Conservation (phyloP, 768 basidiomycete genomes). For the Kwoniella mangroviensis region DNA sequence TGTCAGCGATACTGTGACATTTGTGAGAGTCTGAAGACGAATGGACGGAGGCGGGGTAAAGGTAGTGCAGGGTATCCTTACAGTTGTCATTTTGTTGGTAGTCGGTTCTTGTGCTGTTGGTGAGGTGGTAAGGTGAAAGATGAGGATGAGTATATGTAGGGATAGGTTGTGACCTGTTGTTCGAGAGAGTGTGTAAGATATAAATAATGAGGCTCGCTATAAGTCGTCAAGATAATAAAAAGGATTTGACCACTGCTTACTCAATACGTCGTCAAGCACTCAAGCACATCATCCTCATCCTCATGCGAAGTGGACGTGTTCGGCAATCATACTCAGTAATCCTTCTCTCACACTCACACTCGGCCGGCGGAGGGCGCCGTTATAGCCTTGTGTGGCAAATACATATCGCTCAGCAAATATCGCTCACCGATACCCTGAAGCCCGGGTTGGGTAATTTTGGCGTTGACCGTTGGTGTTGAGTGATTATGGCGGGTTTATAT, state of each 20-base stretch:
- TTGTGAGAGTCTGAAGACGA: too few species aligned
- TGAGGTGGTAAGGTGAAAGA: background rate
- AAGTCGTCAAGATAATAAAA: background rate
- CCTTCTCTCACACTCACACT: background rate
- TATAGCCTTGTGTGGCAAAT: background rate
- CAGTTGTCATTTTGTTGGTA: slow-evolving; percentile 14
- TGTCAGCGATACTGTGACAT: background rate
- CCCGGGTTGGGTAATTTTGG: too few species aligned
- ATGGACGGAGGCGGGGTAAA: too few species aligned
- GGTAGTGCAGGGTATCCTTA: background rate
- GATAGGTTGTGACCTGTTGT: background rate
- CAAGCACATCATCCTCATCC: slow-evolving; percentile 17
- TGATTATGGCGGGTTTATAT: too few species aligned
- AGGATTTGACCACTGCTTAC: background rate
- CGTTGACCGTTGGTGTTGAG: too few species aligned
- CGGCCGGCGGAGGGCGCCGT: slow-evolving; percentile 8
- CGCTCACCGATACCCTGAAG: too few species aligned
- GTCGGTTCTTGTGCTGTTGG: background rate
- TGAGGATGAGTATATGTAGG: background rate
- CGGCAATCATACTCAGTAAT: too few species aligned
- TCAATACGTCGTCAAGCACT: background rate
- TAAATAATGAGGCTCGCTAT: background rate
- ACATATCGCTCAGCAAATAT: too few species aligned
- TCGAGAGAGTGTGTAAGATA: background rate
- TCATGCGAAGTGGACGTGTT: slow-evolving; percentile 3